Conservation (phyloP, 345 rosid genomes). For the Noccaea bulbosa region DNA sequence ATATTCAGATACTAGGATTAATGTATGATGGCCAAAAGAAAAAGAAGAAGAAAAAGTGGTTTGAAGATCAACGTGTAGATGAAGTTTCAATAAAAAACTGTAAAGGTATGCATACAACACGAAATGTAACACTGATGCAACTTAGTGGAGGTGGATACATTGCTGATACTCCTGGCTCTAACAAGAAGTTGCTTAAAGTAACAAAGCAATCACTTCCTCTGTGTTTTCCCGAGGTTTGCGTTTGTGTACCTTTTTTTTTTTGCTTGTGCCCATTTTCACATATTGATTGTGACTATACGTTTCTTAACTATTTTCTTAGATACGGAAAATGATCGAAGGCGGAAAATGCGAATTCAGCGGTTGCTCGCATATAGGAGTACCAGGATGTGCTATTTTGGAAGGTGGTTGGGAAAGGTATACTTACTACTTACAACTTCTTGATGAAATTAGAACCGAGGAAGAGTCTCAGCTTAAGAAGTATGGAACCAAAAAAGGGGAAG, state of each 20-base stretch:
- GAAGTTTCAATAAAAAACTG: slow-evolving; percentile 82
- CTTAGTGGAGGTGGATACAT: slow-evolving; percentile 79
- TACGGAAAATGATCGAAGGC: slow-evolving; percentile 51
- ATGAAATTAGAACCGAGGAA: slow-evolving; percentile 82
- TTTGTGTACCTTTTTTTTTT: slow-evolving; percentile 3
- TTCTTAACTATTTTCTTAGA: slow-evolving; percentile 43
- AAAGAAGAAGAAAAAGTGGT: slow-evolving; percentile 58
- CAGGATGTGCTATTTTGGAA: slow-evolving; percentile 66
- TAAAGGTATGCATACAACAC: slow-evolving; percentile 87
- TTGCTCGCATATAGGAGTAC: slow-evolving; percentile 84
- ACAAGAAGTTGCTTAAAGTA: slow-evolving; percentile 79
- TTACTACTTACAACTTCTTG: slow-evolving; percentile 74
- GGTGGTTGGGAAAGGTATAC: slow-evolving; percentile 87
- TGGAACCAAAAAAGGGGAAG: slow-evolving; percentile 87
- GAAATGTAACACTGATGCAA: slow-evolving; percentile 81
- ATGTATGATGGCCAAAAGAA: no score
- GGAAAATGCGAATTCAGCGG: slow-evolving; percentile 68
- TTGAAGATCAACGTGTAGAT: slow-evolving; percentile 78
- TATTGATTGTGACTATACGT: not conserved
- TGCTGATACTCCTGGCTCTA: slow-evolving; percentile 96
- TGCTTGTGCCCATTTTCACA: not conserved
- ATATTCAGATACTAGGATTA: slow-evolving; percentile 55
- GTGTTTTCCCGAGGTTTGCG: slow-evolving; percentile 85
- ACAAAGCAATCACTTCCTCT: slow-evolving; percentile 78
- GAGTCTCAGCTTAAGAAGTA: slow-evolving; percentile 79